A percentile compares a stretch with the other conserved stretches of the same genome.
phyloP scores from a whole-genome alignment of 2,329 filamentous ascomycete genomes.

The Epichloe gansuensis region DNA sequence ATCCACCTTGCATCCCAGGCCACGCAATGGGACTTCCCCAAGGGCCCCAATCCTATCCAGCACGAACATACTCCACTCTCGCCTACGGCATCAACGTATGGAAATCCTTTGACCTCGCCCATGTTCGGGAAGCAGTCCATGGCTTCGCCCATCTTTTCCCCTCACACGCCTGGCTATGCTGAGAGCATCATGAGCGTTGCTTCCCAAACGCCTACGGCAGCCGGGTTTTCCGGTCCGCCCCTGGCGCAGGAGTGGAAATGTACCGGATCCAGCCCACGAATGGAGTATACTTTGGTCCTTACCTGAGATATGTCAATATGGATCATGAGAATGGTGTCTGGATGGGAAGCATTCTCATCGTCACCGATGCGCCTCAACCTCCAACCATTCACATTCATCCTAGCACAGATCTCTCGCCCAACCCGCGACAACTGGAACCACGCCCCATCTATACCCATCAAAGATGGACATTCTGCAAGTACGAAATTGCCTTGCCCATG shows the following conservation, averaged over 20 bases:
- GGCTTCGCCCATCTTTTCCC: slow-evolving; percentile 71
- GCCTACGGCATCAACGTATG: slow-evolving; percentile 65
- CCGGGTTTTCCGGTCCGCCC: slow-evolving; percentile 87
- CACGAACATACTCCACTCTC: slow-evolving; percentile 75
- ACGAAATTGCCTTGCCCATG: slow-evolving; percentile 85
- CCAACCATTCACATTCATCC: slow-evolving; percentile 94
- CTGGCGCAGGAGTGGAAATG: slow-evolving; percentile 78
- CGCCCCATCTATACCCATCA: slow-evolving; percentile 81
- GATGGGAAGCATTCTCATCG: slow-evolving; percentile 86
- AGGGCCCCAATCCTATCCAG: slow-evolving; percentile 81
- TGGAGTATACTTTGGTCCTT: slow-evolving; percentile 95
- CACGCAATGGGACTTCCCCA: slow-evolving; percentile 98
- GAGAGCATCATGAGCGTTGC: slow-evolving; percentile 76
- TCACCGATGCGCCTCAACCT: slow-evolving; percentile 82
- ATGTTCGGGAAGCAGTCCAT: slow-evolving; percentile 46
- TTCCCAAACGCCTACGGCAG: slow-evolving; percentile 59
- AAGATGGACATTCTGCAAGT: slow-evolving; percentile 91
- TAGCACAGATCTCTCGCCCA: slow-evolving; percentile 81
- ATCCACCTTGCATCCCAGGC: slow-evolving; percentile 92
- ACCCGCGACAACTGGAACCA: slow-evolving; percentile 74
- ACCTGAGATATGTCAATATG: slow-evolving; percentile 94
- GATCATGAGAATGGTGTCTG: slow-evolving; percentile 82
- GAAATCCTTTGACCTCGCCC: slow-evolving; percentile 60
- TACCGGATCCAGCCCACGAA: slow-evolving; percentile 92
- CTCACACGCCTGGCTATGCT: slow-evolving; percentile 72